Evolutionary conservation across 805 yeast species (phyloP).

Genomic region (Metschnikowia anglica): DNA sequence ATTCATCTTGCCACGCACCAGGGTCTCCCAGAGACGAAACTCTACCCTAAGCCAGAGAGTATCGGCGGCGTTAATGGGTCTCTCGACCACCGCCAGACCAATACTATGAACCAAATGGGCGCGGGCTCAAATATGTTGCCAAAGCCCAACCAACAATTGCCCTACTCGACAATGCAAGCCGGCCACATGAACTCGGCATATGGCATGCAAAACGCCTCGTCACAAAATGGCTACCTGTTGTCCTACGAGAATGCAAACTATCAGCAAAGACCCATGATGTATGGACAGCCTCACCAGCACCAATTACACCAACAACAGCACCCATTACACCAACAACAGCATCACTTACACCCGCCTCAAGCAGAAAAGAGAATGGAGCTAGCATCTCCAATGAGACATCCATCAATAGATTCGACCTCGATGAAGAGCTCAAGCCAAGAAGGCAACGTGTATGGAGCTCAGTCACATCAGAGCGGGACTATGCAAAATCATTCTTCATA

Average conservation of each 20-base stretch:
- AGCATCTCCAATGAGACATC: constrained; percentile 36
- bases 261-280: constrained; percentile 14
- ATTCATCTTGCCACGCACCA: constrained; percentile 65
- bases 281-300: constrained; percentile 7
- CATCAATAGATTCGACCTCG: constrained; percentile 1
- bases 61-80: not conserved
- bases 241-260: constrained; percentile 8
- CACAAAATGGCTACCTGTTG: constrained; percentile 9
- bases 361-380: constrained; percentile 41
- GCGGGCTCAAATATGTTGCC: constrained; percentile 3
- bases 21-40: constrained; percentile 48
- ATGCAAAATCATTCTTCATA: not conserved
- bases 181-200: constrained; percentile 9
- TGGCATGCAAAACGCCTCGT: not conserved
- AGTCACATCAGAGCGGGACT: constrained; percentile 19
- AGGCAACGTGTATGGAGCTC: constrained; percentile 15
- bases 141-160: not conserved
- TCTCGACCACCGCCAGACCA: not conserved
- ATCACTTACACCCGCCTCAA: constrained; percentile 6
- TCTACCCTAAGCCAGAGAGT: constrained; percentile 22
- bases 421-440: not conserved
- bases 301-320: constrained; percentile 3
- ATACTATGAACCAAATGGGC: not conserved
- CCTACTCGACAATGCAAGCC: constrained; percentile 5
- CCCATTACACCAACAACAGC: constrained; percentile 16